phyloP scores from a whole-genome alignment of 441 rosid species.

The Eugenia klotzschiana region DNA sequence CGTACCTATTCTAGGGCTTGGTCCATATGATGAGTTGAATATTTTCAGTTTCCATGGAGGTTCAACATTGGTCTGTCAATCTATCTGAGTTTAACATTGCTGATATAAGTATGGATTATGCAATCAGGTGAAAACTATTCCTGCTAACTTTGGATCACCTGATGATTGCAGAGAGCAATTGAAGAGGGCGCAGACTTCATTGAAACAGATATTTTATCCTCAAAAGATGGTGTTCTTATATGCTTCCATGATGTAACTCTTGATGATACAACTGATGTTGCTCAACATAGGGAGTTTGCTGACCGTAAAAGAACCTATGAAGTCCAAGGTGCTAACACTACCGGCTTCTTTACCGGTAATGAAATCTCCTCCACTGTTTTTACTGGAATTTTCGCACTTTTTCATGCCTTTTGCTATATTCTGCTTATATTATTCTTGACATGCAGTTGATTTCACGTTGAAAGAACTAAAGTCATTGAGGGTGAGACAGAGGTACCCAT shows the following conservation, averaged over 20 bases:
- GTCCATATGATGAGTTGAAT: background rate
- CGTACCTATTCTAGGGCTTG: background rate
- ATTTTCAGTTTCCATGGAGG: background rate
- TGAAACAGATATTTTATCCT: constrained; percentile 71
- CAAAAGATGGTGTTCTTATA: constrained; percentile 80
- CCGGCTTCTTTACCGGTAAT: constrained; percentile 73
- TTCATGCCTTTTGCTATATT: background rate
- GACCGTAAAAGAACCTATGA: constrained; percentile 69
- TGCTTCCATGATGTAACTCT: constrained; percentile 78
- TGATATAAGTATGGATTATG: background rate
- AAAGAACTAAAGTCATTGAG: constrained; percentile 56
- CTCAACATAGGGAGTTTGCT: constrained; percentile 60
- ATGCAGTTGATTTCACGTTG: constrained; percentile 80
- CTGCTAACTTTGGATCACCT: background rate
- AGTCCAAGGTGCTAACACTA: constrained; percentile 56
- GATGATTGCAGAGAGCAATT: constrained; percentile 63
- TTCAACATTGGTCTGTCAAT: background rate
- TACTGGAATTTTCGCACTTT: background rate
- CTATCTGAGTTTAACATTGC: background rate
- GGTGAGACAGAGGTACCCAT: constrained; percentile 59
- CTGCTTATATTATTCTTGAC: background rate
- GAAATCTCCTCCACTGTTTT: background rate
- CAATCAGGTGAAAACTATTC: background rate
- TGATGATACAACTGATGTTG: constrained; percentile 62
- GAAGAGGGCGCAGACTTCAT: constrained; percentile 94